A percentile compares a stretch with the other conserved stretches of the same genome.
These are phyloP conservation scores for Kitagawia praeruptora DNA, from an alignment of 129 eudicot species.

Conservation along the genomic window DNA sequence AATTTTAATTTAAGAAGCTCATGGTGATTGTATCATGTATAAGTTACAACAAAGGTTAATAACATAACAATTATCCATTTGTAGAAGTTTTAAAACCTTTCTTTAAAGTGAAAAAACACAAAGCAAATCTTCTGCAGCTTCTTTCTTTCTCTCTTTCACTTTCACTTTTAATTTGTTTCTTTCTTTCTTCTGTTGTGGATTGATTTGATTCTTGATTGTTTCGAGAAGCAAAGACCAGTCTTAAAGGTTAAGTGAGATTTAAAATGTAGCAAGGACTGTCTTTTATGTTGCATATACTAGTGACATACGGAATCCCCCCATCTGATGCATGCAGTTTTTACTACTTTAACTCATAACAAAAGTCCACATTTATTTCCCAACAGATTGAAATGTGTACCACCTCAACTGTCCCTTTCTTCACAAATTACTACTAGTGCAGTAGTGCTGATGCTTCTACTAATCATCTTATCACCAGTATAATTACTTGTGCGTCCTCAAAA, in stretches of 20 bases:
- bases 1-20: too few relatives aligned
- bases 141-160: constrained; percentile 20
- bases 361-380: not conserved
- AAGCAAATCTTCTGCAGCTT: constrained; percentile 6
- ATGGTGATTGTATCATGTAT: not conserved
- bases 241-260: constrained; percentile 34
- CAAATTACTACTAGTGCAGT: not conserved
- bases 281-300: constrained; percentile 14
- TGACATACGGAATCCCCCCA: constrained; percentile 16
- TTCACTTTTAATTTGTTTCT: constrained; percentile 14
- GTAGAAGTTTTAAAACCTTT: not conserved
- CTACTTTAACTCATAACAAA: not conserved
- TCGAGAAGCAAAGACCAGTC: constrained; percentile 46
- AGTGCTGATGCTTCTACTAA: not conserved
- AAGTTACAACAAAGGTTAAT: not conserved
- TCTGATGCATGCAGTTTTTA: constrained; percentile 1
- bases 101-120: constrained; percentile 18
- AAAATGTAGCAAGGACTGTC: constrained; percentile 2
- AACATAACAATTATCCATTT: not conserved
- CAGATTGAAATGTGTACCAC: not conserved
- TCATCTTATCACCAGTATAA: not conserved
- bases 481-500: too few relatives aligned
- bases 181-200: constrained; percentile 7
- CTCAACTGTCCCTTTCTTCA: not conserved
- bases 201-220: constrained; percentile 45